Conservation (phyloP, 805 yeast genomes). For the Kazachstania taianensis region DNA sequence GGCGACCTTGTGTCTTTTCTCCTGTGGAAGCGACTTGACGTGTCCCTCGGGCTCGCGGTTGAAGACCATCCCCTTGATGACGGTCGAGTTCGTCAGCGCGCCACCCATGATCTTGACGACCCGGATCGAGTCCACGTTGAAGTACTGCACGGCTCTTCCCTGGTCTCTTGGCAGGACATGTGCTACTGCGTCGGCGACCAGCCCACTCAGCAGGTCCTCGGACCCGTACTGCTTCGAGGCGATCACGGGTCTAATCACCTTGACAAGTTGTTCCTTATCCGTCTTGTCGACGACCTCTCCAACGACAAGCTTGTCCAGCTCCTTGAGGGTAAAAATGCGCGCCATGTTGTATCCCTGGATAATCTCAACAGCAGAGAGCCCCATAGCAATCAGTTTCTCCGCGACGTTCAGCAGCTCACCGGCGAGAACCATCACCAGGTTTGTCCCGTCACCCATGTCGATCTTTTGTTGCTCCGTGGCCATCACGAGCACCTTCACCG, state of each 20-base stretch:
- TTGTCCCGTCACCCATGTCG: constrained; percentile 96
- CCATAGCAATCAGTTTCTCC: constrained; percentile 73
- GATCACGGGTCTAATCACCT: constrained; percentile 76
- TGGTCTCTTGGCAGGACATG: constrained; percentile 49
- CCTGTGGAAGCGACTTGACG: constrained; percentile 47
- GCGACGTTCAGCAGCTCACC: constrained; percentile 85
- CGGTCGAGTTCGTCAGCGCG: constrained; percentile 59
- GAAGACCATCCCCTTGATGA: constrained; percentile 95
- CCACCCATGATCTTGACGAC: constrained; percentile 97
- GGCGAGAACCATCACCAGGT: constrained; percentile 81
- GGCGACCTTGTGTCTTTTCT: constrained; percentile 67
- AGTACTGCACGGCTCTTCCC: constrained; percentile 24
- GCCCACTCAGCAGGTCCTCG: constrained; percentile 64
- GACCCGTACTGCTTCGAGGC: constrained; percentile 89
- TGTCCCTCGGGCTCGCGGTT: constrained; percentile 96
- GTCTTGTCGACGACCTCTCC: constrained; percentile 41
- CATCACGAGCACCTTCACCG: constrained; percentile 91
- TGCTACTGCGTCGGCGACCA: constrained; percentile 79
- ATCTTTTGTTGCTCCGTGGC: constrained; percentile 94
- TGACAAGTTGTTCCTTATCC: constrained; percentile 46
- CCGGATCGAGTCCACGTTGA: constrained; percentile 88
- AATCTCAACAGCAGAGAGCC: constrained; percentile 85
- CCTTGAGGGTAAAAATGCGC: constrained; percentile 58
- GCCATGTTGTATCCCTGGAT: constrained; percentile 89
- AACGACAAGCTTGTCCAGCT: constrained; percentile 55